A percentile compares a stretch with the other conserved stretches of the same genome.
phyloP scores from a whole-genome alignment of 495 filamentous ascomycete species.

The Aspergillus taichungensis region DNA sequence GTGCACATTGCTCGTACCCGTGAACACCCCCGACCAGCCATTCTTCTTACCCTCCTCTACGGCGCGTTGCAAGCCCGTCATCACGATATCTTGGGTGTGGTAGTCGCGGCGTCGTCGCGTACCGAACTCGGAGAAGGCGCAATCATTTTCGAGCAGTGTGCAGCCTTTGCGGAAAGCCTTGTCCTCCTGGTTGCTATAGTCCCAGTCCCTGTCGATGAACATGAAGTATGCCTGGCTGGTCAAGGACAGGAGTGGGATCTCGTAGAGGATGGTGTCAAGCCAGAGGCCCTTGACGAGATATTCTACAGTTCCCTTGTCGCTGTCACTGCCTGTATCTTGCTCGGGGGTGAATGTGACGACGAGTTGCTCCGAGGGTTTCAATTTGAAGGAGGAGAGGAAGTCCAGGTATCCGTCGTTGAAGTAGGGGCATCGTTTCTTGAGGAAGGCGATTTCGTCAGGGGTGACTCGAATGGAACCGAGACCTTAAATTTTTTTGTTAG shows the following conservation, averaged over 20 bases:
- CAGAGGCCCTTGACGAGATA: constrained; percentile 72
- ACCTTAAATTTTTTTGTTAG: neutral
- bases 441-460: constrained; percentile 66
- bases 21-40: constrained; percentile 60
- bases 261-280: constrained; percentile 95
- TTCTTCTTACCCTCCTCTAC: constrained; percentile 53
- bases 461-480: constrained; percentile 49
- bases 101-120: constrained; percentile 84
- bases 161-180: constrained; percentile 71
- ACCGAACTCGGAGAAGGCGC: constrained; percentile 89
- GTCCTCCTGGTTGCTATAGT: constrained; percentile 73
- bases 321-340: constrained; percentile 55
- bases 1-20: constrained; percentile 93
- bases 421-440: constrained; percentile 75
- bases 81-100: constrained; percentile 86
- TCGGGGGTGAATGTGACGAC: constrained; percentile 57
- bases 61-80: constrained; percentile 70
- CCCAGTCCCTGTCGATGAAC: constrained; percentile 88
- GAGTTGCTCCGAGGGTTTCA: constrained; percentile 74
- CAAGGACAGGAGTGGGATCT: constrained; percentile 86
- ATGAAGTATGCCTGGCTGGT: constrained; percentile 95
- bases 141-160: constrained; percentile 68
- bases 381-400: constrained; percentile 71
- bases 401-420: constrained; percentile 66
- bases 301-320: constrained; percentile 63